Evolutionary conservation across 768 basidiomycete genomes (phyloP), one percentile per base, ranked within the genome.

Genomic region (Neoboletus brunneissimus): DNA sequence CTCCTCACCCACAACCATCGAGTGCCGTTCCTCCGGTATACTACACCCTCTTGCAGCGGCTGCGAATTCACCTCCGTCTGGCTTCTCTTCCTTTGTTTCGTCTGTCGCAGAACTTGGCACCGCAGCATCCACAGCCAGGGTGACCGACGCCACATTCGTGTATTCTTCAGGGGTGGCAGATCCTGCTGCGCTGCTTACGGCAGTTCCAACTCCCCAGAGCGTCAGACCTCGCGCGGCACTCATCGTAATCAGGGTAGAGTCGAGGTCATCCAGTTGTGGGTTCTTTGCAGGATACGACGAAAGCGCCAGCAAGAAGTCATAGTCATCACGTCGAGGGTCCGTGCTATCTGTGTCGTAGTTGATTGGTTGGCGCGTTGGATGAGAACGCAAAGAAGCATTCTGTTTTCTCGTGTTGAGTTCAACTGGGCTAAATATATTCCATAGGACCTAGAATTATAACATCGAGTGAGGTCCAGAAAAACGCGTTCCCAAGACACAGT

Each of bases 261-360:
- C 68, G 13, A 88, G 70, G 65, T 83, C 77, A 23, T 74, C 75
- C 55, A 82, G 63, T 35, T 71, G 72, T 27, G 71, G 67, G 22
- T 76, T 62, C 60, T 74, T 75, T 31, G 75, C 77, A 55, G 76
- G 77, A 41, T 75, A 68, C 7, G 72, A 72, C 27, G 81, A 74
- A 48, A 75, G 70, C 42, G 72, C 70, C 35, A 64, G 68, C 53
- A 85, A 58, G 64, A 81, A 84, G 58, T 84, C 83, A 59, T 84
- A 86, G 53, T 81, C 77, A 51, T 79, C 76, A 5, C 60, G 67
- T 27, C 68, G 64, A 59, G 66, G 56, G 52, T 67, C 59, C n/a
- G 34, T 16, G 40, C n/a, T 42, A 18, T 59, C 40, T 25, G 31
- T 31, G 45, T 64, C 58, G 23, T 60, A 61, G 34, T 61, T 49